Evolutionary conservation across 768 basidiomycete species (phyloP).

Genomic region (Baorangia bicolor): DNA sequence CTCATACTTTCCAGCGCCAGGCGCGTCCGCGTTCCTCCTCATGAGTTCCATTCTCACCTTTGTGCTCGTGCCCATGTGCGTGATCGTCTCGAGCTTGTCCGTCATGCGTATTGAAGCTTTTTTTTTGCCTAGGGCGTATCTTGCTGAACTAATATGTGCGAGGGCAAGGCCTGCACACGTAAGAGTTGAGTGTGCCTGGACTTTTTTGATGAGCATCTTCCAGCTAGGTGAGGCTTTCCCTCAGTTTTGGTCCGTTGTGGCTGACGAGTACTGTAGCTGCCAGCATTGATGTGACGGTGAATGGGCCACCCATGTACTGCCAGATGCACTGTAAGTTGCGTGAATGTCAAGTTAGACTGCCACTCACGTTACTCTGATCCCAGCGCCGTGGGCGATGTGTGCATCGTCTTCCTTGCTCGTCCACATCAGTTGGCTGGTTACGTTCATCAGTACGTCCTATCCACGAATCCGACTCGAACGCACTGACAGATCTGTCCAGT

Average conservation of each 20-base stretch:
- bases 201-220: slow-evolving; percentile 44
- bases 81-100: neutral
- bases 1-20: slow-evolving; percentile 37
- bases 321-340: slow-evolving; percentile 34
- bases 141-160: slow-evolving; percentile 38
- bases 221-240: slow-evolving; percentile 46
- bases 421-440: slow-evolving; percentile 48
- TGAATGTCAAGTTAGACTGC: neutral
- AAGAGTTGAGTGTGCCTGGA: slow-evolving; percentile 57
- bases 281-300: slow-evolving; percentile 47
- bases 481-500: slow-evolving; percentile 33
- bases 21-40: slow-evolving; percentile 48
- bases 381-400: slow-evolving; percentile 44
- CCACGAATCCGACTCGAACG: neutral
- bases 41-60: slow-evolving; percentile 42
- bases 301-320: slow-evolving; percentile 41
- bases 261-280: slow-evolving; percentile 37
- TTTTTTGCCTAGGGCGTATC: slow-evolving; percentile 22
- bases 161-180: slow-evolving; percentile 42
- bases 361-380: slow-evolving; percentile 5
- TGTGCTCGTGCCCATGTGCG: slow-evolving; percentile 34
- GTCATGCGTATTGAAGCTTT: neutral
- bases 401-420: slow-evolving; percentile 49
- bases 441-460: slow-evolving; percentile 43
- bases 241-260: neutral